phyloP scores from a whole-genome alignment of 345 rosid species.

The Sisymbrium altissimum region DNA sequence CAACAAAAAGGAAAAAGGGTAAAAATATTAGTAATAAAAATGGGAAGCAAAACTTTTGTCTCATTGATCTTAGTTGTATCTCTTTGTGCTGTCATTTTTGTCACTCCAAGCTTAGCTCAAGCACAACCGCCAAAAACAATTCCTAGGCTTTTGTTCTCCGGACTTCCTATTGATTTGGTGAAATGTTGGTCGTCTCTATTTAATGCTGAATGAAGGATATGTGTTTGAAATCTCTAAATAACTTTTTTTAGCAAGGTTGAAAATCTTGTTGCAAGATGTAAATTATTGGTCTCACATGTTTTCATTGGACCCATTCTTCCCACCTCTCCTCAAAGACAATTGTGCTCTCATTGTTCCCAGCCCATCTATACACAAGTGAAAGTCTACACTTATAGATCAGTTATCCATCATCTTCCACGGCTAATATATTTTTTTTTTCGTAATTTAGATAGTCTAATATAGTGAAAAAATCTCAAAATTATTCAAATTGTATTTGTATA shows the following conservation, averaged over 20 bases:
- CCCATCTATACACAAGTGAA: not conserved
- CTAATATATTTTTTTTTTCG: not conserved
- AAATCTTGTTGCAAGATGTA: not conserved
- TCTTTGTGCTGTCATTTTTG: not conserved
- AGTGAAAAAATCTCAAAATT: not conserved
- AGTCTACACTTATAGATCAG: not conserved
- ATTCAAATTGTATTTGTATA: not conserved
- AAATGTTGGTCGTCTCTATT: not conserved
- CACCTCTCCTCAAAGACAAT: not conserved
- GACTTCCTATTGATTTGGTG: not conserved
- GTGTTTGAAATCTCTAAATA: not conserved
- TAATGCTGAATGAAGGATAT: not conserved
- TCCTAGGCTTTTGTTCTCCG: not conserved
- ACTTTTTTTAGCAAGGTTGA: not conserved
- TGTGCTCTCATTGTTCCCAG: not conserved
- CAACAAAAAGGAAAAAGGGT: not conserved
- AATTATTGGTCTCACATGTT: not conserved
- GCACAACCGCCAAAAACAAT: not conserved
- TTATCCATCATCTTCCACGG: not conserved
- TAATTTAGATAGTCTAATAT: not conserved
- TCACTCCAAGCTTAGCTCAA: not conserved
- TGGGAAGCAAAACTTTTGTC: not conserved
- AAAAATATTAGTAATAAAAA: not conserved
- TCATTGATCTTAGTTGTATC: not conserved
- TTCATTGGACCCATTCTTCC: not conserved